Evolutionary conservation across 208 protist species (phyloP).

Genomic region (Spironucleus salmonicida): DNA sequence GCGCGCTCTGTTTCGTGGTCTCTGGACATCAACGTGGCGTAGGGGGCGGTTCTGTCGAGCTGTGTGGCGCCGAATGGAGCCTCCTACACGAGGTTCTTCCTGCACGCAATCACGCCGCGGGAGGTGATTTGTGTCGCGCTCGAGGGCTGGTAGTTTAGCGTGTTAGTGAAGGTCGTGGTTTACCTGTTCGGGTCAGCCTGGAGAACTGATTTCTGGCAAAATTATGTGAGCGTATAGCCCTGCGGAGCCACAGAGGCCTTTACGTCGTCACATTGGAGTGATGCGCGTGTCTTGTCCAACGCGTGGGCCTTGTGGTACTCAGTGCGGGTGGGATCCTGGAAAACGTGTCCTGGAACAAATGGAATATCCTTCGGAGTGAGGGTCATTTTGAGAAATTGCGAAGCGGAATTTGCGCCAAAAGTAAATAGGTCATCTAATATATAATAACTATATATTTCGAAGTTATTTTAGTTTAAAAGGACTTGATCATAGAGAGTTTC

Average conservation of each 20-base stretch:
- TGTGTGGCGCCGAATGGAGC: not conserved
- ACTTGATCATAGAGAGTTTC: too few species aligned
- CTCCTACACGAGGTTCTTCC: not conserved
- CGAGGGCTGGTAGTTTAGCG: too few species aligned
- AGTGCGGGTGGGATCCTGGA: constrained; percentile 31
- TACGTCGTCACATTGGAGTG: constrained; percentile 2
- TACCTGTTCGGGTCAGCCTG: too few species aligned
- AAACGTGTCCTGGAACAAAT: constrained; percentile 38
- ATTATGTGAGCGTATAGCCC: not conserved
- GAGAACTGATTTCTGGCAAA: too few species aligned
- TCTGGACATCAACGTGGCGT: not conserved
- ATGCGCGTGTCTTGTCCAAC: constrained; percentile 31
- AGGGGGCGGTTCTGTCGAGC: too few species aligned
- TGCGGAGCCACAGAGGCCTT: constrained; percentile 22
- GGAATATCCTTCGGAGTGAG: constrained; percentile 31
- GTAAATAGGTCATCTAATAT: too few species aligned
- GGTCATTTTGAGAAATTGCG: too few species aligned
- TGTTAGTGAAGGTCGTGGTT: too few species aligned
- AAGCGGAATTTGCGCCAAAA: too few species aligned
- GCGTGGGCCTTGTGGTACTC: constrained; percentile 38
- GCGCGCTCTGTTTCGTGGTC: constrained; percentile 7
- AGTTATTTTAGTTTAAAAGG: too few species aligned
- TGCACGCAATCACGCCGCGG: constrained; percentile 12
- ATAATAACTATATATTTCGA: too few species aligned
- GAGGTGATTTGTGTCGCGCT: too few species aligned